A percentile compares a stretch with the other conserved stretches of the same genome.
Conservation (phyloP, 164 flowering plant species). For the Annona cherimola region DNA sequence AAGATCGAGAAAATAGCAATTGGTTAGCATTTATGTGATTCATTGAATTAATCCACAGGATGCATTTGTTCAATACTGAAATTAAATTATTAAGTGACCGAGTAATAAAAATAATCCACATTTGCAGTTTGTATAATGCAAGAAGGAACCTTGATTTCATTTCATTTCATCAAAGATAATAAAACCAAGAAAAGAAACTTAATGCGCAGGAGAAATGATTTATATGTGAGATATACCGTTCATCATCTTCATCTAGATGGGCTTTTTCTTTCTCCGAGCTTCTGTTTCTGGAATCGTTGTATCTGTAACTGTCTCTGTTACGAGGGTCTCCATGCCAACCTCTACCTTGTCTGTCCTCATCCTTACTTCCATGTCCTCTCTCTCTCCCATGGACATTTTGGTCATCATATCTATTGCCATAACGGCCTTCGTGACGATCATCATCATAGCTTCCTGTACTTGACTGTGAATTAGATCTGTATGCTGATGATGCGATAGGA, state of each 20-base stretch:
- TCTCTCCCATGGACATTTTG: conserved; percentile 76
- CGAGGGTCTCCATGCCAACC: conserved; percentile 38
- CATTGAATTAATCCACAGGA: background rate
- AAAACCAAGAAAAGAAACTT: too few relatives aligned
- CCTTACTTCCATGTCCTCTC: conserved; percentile 50
- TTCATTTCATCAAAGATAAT: too few relatives aligned
- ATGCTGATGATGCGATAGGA: conserved; percentile 47
- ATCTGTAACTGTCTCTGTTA: conserved; percentile 58
- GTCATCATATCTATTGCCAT: conserved; percentile 31
- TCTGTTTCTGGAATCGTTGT: conserved; percentile 73
- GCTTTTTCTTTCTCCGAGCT: conserved; percentile 61
- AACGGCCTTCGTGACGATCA: conserved; percentile 51
- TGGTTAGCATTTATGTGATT: background rate
- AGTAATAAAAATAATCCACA: background rate
- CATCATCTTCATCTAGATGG: conserved; percentile 65
- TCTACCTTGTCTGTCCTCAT: conserved; percentile 65
- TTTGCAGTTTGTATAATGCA: too few relatives aligned
- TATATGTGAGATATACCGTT: conserved; percentile 37
- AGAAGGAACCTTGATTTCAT: too few relatives aligned
- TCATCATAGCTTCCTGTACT: conserved; percentile 59
- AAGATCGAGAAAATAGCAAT: background rate
- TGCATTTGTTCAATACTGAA: background rate
- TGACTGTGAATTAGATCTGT: conserved; percentile 52
- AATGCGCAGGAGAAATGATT: too few relatives aligned
- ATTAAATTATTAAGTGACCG: background rate